Percentiles rank a stretch among this genome's conserved stretches.
Evolutionary conservation across 257 asterid species (phyloP).

Genomic region (Solanum etuberosum): DNA sequence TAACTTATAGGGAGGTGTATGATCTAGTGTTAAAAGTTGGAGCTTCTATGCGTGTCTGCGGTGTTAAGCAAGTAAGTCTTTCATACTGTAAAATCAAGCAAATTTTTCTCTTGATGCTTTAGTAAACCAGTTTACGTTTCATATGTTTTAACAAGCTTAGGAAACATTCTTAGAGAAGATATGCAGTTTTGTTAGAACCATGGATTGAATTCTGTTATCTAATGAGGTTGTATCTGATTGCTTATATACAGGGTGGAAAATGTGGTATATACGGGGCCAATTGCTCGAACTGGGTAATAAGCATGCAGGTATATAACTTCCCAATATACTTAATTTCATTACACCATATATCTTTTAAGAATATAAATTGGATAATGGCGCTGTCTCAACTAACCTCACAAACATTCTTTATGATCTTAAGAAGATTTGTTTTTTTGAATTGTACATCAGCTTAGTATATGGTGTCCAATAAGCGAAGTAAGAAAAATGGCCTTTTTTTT

Average conservation of each 20-base stretch:
- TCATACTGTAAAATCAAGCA: not conserved
- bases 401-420: not conserved
- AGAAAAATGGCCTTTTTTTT: not conserved
- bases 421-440: not conserved
- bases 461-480: not conserved
- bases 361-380: not conserved
- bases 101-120: not conserved
- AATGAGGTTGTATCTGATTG: not conserved
- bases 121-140: not conserved
- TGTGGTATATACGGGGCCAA: conserved; percentile 85
- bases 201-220: not conserved
- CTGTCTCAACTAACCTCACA: not conserved
- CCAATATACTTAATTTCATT: not conserved
- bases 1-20: conserved; percentile 53
- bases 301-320: conserved; percentile 51
- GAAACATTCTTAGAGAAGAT: not conserved
- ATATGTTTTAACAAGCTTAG: not conserved
- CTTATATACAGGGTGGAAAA: conserved; percentile 39
- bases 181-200: not conserved
- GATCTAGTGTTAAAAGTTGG: conserved; percentile 49
- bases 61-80: conserved; percentile 39
- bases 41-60: conserved; percentile 46
- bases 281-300: conserved; percentile 65
- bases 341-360: not conserved
- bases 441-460: not conserved